phyloP scores from a whole-genome alignment of 2,329 filamentous ascomycete species.

The Colletotrichum plurivorum region DNA sequence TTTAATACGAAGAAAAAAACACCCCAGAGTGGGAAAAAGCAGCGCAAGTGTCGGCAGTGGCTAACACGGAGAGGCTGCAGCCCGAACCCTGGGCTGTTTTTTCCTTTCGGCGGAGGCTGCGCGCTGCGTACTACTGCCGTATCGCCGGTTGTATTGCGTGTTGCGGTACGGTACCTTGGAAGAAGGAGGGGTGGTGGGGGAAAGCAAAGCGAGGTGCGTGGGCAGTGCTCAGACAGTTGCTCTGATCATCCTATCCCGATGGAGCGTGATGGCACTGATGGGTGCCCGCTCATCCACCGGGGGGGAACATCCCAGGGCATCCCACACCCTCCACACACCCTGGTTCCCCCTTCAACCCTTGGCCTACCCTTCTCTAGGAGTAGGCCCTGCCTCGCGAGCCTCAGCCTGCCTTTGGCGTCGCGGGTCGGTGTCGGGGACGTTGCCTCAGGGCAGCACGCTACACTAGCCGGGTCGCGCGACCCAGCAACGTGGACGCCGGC shows the following conservation, averaged over 20 bases:
- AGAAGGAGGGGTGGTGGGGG: not conserved
- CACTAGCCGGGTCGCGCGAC: conserved; percentile 28
- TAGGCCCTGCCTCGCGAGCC: conserved; percentile 12
- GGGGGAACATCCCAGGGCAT: conserved; percentile 1
- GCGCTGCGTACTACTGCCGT: conserved; percentile 1
- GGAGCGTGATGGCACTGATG: conserved; percentile 33
- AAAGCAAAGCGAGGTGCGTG: conserved; percentile 25
- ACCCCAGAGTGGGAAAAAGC: not conserved
- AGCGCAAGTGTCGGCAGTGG: conserved; percentile 27
- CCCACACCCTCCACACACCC: not conserved
- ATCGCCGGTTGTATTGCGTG: not conserved
- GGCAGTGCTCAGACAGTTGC: conserved; percentile 37
- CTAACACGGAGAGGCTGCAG: conserved; percentile 18
- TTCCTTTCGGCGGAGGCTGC: conserved; percentile 17
- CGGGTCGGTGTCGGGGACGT: conserved; percentile 1
- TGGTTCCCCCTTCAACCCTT: conserved; percentile 14
- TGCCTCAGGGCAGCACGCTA: not conserved
- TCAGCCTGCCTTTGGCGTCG: conserved; percentile 17
- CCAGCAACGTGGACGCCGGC: conserved; percentile 33
- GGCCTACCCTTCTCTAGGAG: not conserved
- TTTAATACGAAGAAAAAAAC: conserved; percentile 32
- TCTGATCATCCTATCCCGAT: conserved; percentile 38
- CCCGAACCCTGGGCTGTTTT: conserved; percentile 19
- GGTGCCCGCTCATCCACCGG: conserved; percentile 25
- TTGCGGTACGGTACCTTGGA: not conserved